These are phyloP conservation scores for Fusarium papillatum DNA, from an alignment of 2,329 filamentous ascomycete genomes.

Conservation along the genomic window DNA sequence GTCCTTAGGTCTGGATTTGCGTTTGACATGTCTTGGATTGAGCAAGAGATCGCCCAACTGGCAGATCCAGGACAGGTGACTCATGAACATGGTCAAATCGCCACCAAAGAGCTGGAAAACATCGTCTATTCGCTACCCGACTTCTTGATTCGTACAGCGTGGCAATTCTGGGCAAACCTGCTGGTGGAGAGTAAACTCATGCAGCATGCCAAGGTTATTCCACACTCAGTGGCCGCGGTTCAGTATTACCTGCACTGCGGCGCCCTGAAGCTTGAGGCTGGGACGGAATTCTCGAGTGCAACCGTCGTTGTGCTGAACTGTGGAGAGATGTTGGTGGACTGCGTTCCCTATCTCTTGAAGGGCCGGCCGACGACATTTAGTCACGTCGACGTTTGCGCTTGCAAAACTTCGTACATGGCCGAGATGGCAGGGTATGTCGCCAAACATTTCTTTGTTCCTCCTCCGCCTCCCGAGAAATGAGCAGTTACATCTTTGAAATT, in stretches of 20 bases:
- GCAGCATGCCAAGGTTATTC: slow-evolving; percentile 22
- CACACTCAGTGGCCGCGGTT: slow-evolving; percentile 13
- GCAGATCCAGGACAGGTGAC: not conserved
- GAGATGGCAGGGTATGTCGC: slow-evolving; percentile 12
- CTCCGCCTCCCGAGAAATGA: not conserved
- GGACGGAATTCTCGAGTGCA: not conserved
- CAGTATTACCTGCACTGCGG: slow-evolving; percentile 18
- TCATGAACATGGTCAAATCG: not conserved
- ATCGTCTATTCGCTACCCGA: slow-evolving; percentile 12
- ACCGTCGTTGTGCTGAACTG: slow-evolving; percentile 15
- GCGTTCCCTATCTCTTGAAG: slow-evolving; percentile 14
- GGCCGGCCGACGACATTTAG: not conserved
- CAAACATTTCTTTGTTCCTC: not conserved
- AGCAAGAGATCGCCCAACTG: slow-evolving; percentile 15
- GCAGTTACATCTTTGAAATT: not conserved
- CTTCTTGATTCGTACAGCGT: slow-evolving; percentile 3
- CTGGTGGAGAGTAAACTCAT: slow-evolving; percentile 12
- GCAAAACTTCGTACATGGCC: slow-evolving; percentile 11
- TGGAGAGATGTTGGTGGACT: slow-evolving; percentile 12
- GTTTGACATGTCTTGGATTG: slow-evolving; percentile 9
- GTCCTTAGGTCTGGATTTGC: not conserved
- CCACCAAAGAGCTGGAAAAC: slow-evolving; percentile 9
- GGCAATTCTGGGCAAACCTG: not conserved
- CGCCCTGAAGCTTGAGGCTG: not conserved
- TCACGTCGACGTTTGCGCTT: not conserved